Base-by-base conservation (phyloP, 257 asterid species). In the Scutellaria barbata region DNA sequence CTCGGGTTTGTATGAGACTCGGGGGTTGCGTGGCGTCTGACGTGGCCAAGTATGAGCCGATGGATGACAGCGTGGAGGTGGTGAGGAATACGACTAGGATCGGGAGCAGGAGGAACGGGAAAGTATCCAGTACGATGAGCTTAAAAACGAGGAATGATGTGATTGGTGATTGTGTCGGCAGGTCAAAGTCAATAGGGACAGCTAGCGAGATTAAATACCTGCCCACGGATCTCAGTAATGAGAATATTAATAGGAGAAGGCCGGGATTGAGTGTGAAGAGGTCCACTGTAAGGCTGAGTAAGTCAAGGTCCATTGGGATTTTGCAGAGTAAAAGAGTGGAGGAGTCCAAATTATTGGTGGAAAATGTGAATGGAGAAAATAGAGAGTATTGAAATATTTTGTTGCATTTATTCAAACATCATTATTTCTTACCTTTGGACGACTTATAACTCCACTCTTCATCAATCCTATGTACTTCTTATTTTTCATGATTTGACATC, bases 231-330 rank as follows among this genome's bases (percentile, higher is more conserved):
- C 0, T 54, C 6, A 70, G 39, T 16, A 51, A 18, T 2, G 64
- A 39, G 17, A 70, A 68, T 7, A 14, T 10, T 2, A 59, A 18
- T 9, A 20, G 72, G 69, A 78, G 85, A 77, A 81, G 79, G 50
- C 75, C 18, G 35, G 95, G 90, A 77, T 87, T 81, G 64, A 80
- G 73, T 71, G 62, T 80, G 86, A 85, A 74, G 85, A 81, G 80
- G 73, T 71, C 83, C 42, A 83, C 76, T 33, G 88, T 82, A 30
- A 89, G 82, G 82, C 67, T 87, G 72, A 83, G 77, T 8, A 90
- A 85, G 80, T 90, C 97, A 43, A 87, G 84, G 74, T 90, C 96
- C 25, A 75, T 78, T 89, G 96, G 95, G 52, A 76, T 87, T 78
- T 30, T 84, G 71, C 87, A 75, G 73, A 41, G 66, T 52, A 77